Base-by-base conservation (phyloP, 2,329 filamentous ascomycete species). In the Mariannaea elegans region DNA sequence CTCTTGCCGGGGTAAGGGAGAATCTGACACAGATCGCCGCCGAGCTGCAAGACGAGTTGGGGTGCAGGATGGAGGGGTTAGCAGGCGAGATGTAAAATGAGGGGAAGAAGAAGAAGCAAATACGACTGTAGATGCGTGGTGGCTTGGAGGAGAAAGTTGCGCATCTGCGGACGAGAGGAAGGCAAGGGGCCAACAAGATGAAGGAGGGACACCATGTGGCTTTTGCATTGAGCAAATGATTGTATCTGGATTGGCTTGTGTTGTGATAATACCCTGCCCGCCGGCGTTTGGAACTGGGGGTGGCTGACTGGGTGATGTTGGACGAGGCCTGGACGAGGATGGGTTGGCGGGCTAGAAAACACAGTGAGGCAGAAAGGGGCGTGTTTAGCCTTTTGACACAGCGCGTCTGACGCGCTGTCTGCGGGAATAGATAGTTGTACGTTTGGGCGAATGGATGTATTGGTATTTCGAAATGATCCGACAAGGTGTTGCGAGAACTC, bases 251-350 rank as follows among this genome's bases (percentile, higher is more conserved):
- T 65, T 64, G 56, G 59, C 49, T 46, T 63, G 62, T 63, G 23
- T n/a, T 44, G 64, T 71, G 67, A 63, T 65, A 71, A 70, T 71
- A 69, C 68, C 68, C 62, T 67, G 56, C 65, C 62, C 41, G 61
- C 62, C 53, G 62, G 64, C 62, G 61, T 63, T 64, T 67, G 54
- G 62, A 27, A 21, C 12, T 12, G 42, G 41, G 46, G 34, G 42
- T 24, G 19, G 42, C 51, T 55, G 19, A 57, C 55, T 64, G 59
- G 46, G 47, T 59, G 57, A 59, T 62, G 58, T 65, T 63, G 56
- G 55, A 48, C 53, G 51, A 50, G 32, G 45, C 44, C 34, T 47
- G 7, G 32, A n/a, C 6, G 4, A 13, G 42, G 39, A 23, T 50
- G 32, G 36, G 19, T 14, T 44, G 48, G 51, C 51, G 42, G 55